phyloP scores from a whole-genome alignment of 2,329 filamentous ascomycete genomes.

The Verticillium albo-atrum region DNA sequence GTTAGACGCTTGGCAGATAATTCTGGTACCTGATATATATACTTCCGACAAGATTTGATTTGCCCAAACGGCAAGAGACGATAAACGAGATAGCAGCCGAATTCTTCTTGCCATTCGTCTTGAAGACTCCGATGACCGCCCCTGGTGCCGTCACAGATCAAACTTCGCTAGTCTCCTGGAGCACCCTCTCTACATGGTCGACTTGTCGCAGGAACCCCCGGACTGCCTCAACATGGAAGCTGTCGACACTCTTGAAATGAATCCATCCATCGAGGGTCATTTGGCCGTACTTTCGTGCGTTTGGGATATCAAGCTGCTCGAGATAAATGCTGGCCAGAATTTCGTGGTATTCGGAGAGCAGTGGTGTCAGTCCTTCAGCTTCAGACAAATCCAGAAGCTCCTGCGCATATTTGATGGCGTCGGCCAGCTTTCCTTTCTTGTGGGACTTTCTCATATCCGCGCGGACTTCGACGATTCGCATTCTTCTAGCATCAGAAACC shows the following conservation, averaged over 20 bases:
- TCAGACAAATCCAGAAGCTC: background rate
- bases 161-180: no score
- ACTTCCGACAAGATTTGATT: no score
- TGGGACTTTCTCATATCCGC: background rate
- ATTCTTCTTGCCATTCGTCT: no score
- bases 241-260: background rate
- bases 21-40: no score
- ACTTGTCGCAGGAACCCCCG: background rate
- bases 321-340: background rate
- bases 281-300: background rate
- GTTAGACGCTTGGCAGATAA: no score
- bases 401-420: background rate
- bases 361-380: slow-evolving; percentile 6
- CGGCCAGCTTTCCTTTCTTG: background rate
- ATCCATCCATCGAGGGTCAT: background rate
- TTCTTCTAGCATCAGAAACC: background rate
- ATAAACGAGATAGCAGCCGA: no score
- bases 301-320: background rate
- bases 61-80: no score
- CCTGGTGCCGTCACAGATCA: no score
- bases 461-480: background rate
- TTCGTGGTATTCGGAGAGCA: slow-evolving; percentile 11
- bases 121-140: no score
- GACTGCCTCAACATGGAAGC: background rate
- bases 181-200: background rate